These are phyloP conservation scores for Rachicladosporium sp. DNA, from an alignment of 2,329 filamentous ascomycete genomes.

Conservation along the genomic window DNA sequence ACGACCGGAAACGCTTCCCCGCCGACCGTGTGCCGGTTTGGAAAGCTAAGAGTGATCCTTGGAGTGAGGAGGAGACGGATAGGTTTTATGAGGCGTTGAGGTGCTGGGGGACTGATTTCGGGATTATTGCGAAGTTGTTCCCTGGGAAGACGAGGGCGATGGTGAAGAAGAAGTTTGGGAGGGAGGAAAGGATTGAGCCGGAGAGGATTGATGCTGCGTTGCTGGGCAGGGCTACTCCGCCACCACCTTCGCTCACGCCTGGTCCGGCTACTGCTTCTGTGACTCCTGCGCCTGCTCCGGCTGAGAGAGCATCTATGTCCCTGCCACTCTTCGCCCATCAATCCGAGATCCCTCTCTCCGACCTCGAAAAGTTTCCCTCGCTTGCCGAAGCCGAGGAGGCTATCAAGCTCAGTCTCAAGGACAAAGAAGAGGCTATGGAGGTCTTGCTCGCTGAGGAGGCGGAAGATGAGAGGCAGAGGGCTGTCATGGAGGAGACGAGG, in stretches of 20 bases:
- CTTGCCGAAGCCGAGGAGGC: slow-evolving; percentile 23
- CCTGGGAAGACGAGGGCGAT: slow-evolving; percentile 57
- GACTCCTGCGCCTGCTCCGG: too few relatives aligned
- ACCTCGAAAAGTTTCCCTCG: slow-evolving; percentile 25
- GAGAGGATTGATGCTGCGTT: slow-evolving; percentile 52
- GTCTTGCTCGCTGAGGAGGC: slow-evolving; percentile 23
- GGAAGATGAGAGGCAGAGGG: slow-evolving; percentile 21
- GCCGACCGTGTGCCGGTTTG: slow-evolving; percentile 30
- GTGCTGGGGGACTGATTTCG: slow-evolving; percentile 74
- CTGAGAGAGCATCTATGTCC: too few relatives aligned
- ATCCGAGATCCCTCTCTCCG: slow-evolving; percentile 24
- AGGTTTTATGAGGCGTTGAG: slow-evolving; percentile 62
- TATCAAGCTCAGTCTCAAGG: slow-evolving; percentile 18
- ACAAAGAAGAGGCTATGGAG: slow-evolving; percentile 22
- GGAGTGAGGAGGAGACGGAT: slow-evolving; percentile 60
- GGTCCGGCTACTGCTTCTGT: too few relatives aligned
- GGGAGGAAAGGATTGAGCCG: slow-evolving; percentile 59
- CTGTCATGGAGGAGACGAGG: slow-evolving; percentile 20
- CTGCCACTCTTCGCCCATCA: slow-evolving; percentile 18
- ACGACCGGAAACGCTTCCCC: slow-evolving; percentile 41
- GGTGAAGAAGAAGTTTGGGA: slow-evolving; percentile 72
- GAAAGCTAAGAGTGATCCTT: slow-evolving; percentile 47
- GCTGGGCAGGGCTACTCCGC: slow-evolving; percentile 28
- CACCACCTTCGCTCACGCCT: slow-evolving; percentile 1
- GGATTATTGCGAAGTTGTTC: slow-evolving; percentile 68